These are phyloP conservation scores for Trametes meyenii DNA, from an alignment of 768 basidiomycete genomes.

Conservation along the genomic window DNA sequence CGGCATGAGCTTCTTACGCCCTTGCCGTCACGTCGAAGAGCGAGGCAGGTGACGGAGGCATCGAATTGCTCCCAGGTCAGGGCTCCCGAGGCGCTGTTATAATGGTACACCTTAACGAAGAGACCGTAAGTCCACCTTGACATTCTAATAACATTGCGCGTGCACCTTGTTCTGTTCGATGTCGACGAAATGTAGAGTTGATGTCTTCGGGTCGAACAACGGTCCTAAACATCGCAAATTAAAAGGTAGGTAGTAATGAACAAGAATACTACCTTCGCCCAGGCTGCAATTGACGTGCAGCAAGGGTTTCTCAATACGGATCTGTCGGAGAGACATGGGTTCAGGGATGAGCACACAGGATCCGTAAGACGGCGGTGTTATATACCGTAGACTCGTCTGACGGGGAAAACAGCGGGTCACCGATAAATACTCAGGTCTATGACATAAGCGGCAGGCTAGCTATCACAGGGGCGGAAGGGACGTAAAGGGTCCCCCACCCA, in stretches of 20 bases:
- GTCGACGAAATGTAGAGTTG: conserved; percentile 68
- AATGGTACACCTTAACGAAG: conserved; percentile 53
- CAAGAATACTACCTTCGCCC: conserved; percentile 54
- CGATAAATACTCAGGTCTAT: conserved; percentile 19
- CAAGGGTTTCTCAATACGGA: conserved; percentile 49
- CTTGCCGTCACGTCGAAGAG: conserved; percentile 47
- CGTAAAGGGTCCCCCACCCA: conserved; percentile 11
- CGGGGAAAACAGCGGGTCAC: background rate
- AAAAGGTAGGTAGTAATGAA: background rate
- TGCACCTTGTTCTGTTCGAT: conserved; percentile 57
- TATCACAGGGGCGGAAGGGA: conserved; percentile 17
- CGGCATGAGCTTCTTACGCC: conserved; percentile 42
- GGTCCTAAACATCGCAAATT: conserved; percentile 47
- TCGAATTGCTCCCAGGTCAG: conserved; percentile 52
- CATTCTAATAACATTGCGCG: background rate
- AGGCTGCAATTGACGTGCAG: conserved; percentile 52
- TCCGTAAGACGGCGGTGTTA: background rate
- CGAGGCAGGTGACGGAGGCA: conserved; percentile 60
- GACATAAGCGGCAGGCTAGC: conserved; percentile 18
- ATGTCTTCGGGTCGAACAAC: conserved; percentile 57
- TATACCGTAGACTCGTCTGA: background rate
- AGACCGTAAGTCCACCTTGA: background rate
- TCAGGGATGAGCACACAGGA: background rate
- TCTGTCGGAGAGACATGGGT: conserved; percentile 32
- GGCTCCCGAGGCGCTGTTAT: conserved; percentile 44